Percentiles rank a stretch among this genome's conserved stretches.
phyloP scores from a whole-genome alignment of 2,329 filamentous ascomycete genomes.

The Phialemonium atrogriseum region DNA sequence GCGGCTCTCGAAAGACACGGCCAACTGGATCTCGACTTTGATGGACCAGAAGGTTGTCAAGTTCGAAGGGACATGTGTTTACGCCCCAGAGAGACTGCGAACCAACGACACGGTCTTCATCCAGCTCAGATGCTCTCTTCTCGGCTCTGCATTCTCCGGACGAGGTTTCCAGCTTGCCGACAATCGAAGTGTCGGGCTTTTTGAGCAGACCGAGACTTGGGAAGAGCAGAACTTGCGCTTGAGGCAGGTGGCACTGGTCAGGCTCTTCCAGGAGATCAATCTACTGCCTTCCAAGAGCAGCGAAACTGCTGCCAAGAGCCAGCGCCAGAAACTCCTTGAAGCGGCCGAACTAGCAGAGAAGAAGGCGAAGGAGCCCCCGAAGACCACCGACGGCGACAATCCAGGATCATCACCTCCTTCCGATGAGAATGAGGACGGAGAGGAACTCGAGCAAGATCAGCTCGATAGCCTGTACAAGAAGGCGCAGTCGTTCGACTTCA shows the following conservation, averaged over 20 bases:
- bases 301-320: slow-evolving; percentile 65
- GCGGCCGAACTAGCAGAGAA: slow-evolving; percentile 86
- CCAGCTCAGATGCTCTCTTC: slow-evolving; percentile 71
- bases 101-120: slow-evolving; percentile 94
- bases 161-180: slow-evolving; percentile 52
- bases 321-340: slow-evolving; percentile 73
- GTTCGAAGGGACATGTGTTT: slow-evolving; percentile 85
- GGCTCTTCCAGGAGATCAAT: slow-evolving; percentile 82
- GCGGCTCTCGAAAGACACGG: slow-evolving; percentile 75
- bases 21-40: slow-evolving; percentile 85
- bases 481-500: slow-evolving; percentile 93
- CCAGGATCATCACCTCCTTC: slow-evolving; percentile 42
- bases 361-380: slow-evolving; percentile 48
- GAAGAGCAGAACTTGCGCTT: slow-evolving; percentile 80
- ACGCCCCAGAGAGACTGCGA: slow-evolving; percentile 72
- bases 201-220: slow-evolving; percentile 75
- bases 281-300: slow-evolving; percentile 69
- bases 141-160: slow-evolving; percentile 64
- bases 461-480: slow-evolving; percentile 91
- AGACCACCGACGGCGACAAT: slow-evolving; percentile 19
- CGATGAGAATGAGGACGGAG: slow-evolving; percentile 72
- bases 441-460: slow-evolving; percentile 91
- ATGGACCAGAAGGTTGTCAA: slow-evolving; percentile 83
- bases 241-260: slow-evolving; percentile 80
- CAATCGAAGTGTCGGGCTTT: slow-evolving; percentile 66